Base-by-base conservation (phyloP, 768 basidiomycete genomes). In the Trametes cinnabarina region DNA sequence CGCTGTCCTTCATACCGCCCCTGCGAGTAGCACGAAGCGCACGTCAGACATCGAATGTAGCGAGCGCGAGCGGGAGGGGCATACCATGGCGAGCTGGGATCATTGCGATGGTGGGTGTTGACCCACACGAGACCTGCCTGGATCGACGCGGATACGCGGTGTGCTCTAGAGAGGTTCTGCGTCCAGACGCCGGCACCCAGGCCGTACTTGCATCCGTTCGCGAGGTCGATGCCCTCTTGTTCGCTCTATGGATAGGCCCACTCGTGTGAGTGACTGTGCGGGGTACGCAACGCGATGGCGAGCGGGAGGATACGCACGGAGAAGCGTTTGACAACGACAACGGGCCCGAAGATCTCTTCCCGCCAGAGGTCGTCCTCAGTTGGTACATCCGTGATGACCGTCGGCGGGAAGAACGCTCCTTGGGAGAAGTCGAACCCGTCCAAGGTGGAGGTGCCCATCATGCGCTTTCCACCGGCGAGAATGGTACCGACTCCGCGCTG, bases 1-100 rank as follows among this genome's bases (percentile, higher is more conserved):
- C 92, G 65, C 91, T 93, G 62, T 88, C 87, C 69, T 93, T 92
- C 90, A 92, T 90, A 6, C 91, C 91, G 19, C 91, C 91, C 90
- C 89, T 89, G 30, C 30, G 12, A 32, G 30, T n/a, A n/a, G 2
- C 30, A 12, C 7, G 7, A 32, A 32, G 30, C 30, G 30, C 12
- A 32, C 6, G 12, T 32, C n/a, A n/a, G n/a, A n/a, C n/a, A n/a
- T n/a, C n/a, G n/a, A n/a, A n/a, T n/a, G n/a, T n/a, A n/a, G n/a
- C n/a, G n/a, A n/a, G n/a, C n/a, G n/a, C n/a, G n/a, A n/a, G n/a
- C n/a, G n/a, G n/a, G n/a, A n/a, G n/a, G 6, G 7, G 30, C 80
- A 37, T 67, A 90, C 92, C 92, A 94, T 39, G 92, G 91, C 30
- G 89, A 92, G 61, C 87, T 88, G 8, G 92, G 92, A 67, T 94